Evolutionary conservation across 73 alveolate genomes (phyloP).

Genomic region (Paramecium sonneborni): DNA sequence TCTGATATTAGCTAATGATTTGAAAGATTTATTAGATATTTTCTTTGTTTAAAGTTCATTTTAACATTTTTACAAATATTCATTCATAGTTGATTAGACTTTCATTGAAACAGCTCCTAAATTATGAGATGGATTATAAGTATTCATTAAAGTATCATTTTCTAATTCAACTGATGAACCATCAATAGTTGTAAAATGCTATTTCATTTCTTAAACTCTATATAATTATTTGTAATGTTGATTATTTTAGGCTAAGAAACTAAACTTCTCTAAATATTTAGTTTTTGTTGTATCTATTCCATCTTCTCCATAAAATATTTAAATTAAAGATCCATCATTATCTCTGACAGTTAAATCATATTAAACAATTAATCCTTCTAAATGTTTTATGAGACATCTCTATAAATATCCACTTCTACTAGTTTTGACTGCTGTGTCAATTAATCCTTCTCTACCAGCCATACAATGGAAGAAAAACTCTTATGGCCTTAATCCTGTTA

Average conservation of each 20-base stretch:
- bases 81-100: slow-evolving; percentile 74
- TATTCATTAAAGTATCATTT: slow-evolving; percentile 85
- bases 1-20: slow-evolving; percentile 70
- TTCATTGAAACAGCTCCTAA: slow-evolving; percentile 88
- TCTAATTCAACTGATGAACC: slow-evolving; percentile 54
- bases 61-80: slow-evolving; percentile 72
- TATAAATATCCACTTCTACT: slow-evolving; percentile 97
- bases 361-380: slow-evolving; percentile 90
- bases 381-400: slow-evolving; percentile 95
- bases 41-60: slow-evolving; percentile 63
- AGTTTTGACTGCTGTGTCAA: slow-evolving; percentile 99
- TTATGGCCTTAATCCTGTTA: slow-evolving; percentile 97
- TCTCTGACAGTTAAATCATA: slow-evolving; percentile 99
- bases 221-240: slow-evolving; percentile 69
- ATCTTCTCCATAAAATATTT: slow-evolving; percentile 98
- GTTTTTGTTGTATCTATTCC: slow-evolving; percentile 90
- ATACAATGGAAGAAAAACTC: slow-evolving; percentile 92
- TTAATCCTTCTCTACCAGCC: slow-evolving; percentile 97
- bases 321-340: slow-evolving; percentile 96
- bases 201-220: background rate
- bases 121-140: slow-evolving; percentile 85
- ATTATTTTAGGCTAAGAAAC: slow-evolving; percentile 89
- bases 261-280: slow-evolving; percentile 88
- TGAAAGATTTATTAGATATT: slow-evolving; percentile 69
- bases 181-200: slow-evolving; percentile 42